phyloP scores from a whole-genome alignment of 208 protist species.

The Trypanosoma congolense region DNA sequence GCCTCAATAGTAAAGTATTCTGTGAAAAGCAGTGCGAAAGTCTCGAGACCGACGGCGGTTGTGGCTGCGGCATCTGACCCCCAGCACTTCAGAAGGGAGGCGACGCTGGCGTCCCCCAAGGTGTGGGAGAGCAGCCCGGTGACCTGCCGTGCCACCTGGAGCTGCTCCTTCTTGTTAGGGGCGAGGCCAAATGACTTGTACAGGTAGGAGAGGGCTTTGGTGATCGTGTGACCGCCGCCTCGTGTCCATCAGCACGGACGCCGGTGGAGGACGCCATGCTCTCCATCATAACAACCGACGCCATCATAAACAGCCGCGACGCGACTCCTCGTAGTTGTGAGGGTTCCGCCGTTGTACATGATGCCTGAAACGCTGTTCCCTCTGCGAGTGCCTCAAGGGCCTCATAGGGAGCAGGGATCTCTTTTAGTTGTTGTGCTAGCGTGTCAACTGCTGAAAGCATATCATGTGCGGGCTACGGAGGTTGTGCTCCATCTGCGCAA shows the following conservation, averaged over 20 bases:
- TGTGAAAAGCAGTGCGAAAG: conserved; percentile 18
- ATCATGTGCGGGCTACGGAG: conserved; percentile 11
- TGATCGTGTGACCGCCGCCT: conserved; percentile 4
- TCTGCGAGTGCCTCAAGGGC: conserved; percentile 19
- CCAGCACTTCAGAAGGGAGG: conserved; percentile 9
- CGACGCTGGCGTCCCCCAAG: conserved; percentile 8
- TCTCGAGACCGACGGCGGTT: conserved; percentile 1
- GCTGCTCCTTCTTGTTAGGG: conserved; percentile 17
- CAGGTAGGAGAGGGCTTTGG: conserved; percentile 16
- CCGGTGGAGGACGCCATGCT: neutral
- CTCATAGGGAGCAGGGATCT: conserved; percentile 5
- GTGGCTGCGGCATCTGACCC: neutral
- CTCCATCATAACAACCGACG: conserved; percentile 4
- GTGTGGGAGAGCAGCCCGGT: conserved; percentile 8
- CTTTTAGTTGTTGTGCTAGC: conserved; percentile 11
- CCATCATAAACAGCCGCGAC: conserved; percentile 14
- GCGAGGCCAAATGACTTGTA: conserved; percentile 23
- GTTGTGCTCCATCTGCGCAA: conserved; percentile 15
- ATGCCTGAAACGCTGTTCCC: conserved; percentile 12
- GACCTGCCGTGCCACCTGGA: conserved; percentile 10
- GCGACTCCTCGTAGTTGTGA: conserved; percentile 12
- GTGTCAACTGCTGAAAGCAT: conserved; percentile 9
- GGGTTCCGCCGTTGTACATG: conserved; percentile 4
- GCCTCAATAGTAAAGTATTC: conserved; percentile 78
- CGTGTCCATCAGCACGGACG: neutral